Percentiles rank a stretch among this genome's conserved stretches.
Evolutionary conservation across 352 stramenopile genomes (phyloP).

Genomic region (Phytophthora gonapodyides): DNA sequence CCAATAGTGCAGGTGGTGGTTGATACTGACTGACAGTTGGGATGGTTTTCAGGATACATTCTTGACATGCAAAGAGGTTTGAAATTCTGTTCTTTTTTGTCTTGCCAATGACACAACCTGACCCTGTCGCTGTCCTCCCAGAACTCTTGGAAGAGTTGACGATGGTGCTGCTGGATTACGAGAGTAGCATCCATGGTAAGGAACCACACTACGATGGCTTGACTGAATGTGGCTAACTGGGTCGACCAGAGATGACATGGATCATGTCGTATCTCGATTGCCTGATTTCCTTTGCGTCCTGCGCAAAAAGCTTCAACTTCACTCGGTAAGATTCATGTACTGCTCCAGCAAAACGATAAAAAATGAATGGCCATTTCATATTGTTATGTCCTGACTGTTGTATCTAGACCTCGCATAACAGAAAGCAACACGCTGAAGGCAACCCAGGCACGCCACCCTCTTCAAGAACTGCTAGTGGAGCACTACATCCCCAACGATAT

Average conservation of each 20-base stretch:
- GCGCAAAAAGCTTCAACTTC: conserved; percentile 77
- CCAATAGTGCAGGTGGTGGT: background rate
- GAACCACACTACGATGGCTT: background rate
- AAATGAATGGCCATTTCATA: background rate
- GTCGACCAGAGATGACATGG: conserved; percentile 64
- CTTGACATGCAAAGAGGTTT: conserved; percentile 79
- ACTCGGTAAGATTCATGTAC: conserved; percentile 42
- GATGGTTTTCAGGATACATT: conserved; percentile 62
- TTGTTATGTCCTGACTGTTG: conserved; percentile 5
- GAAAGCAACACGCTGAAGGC: conserved; percentile 53
- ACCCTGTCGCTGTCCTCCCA: conserved; percentile 17
- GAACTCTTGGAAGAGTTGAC: conserved; percentile 81
- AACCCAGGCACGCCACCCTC: conserved; percentile 71
- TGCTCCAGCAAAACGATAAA: background rate
- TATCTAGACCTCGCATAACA: conserved; percentile 50
- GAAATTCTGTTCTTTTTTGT: conserved; percentile 1
- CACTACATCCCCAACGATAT: conserved; percentile 87
- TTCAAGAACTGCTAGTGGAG: conserved; percentile 86
- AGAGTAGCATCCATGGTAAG: conserved; percentile 69
- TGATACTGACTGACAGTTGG: conserved; percentile 9
- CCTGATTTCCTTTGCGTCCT: conserved; percentile 66
- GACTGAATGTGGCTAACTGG: conserved; percentile 4
- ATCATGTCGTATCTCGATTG: conserved; percentile 75
- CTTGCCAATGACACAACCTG: conserved; percentile 18
- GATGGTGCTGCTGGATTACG: conserved; percentile 69